phyloP scores from a whole-genome alignment of 257 asterid genomes.

The Salvia splendens region DNA sequence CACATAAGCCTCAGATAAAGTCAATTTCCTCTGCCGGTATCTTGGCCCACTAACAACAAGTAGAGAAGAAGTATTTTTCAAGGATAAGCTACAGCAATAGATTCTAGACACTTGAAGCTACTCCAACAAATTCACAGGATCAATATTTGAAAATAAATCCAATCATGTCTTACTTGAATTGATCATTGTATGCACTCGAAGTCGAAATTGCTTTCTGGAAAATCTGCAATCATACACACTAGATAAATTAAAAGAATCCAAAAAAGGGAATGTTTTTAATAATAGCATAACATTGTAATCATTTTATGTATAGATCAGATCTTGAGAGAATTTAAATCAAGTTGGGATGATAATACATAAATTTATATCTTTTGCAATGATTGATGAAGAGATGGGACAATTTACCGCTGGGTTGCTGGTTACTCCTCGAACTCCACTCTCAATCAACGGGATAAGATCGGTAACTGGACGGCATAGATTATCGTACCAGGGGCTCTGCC shows the following conservation, averaged over 20 bases:
- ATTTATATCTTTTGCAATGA: neutral
- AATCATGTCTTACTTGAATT: slow-evolving; percentile 64
- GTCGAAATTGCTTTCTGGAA: slow-evolving; percentile 99
- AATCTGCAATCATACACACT: slow-evolving; percentile 56
- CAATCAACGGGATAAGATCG: slow-evolving; percentile 90
- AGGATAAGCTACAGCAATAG: neutral
- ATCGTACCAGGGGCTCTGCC: slow-evolving; percentile 99
- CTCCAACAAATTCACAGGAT: slow-evolving; percentile 5
- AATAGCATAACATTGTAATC: neutral
- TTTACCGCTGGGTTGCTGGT: slow-evolving; percentile 99
- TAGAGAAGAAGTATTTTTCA: neutral
- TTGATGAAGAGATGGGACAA: neutral
- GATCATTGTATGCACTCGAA: slow-evolving; percentile 96
- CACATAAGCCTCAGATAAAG: neutral
- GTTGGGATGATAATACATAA: neutral
- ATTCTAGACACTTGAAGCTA: slow-evolving; percentile 7
- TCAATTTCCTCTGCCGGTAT: neutral
- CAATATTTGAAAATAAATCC: slow-evolving; percentile 19
- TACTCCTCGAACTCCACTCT: slow-evolving; percentile 93
- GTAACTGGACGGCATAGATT: slow-evolving; percentile 97
- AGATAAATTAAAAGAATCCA: neutral
- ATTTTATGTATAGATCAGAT: neutral
- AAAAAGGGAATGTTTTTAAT: neutral
- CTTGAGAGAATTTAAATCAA: neutral
- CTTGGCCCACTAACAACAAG: slow-evolving; percentile 3